Percentiles rank a stretch among this genome's conserved stretches.
Conservation (phyloP, 345 rosid genomes). For the Citrus maxima region DNA sequence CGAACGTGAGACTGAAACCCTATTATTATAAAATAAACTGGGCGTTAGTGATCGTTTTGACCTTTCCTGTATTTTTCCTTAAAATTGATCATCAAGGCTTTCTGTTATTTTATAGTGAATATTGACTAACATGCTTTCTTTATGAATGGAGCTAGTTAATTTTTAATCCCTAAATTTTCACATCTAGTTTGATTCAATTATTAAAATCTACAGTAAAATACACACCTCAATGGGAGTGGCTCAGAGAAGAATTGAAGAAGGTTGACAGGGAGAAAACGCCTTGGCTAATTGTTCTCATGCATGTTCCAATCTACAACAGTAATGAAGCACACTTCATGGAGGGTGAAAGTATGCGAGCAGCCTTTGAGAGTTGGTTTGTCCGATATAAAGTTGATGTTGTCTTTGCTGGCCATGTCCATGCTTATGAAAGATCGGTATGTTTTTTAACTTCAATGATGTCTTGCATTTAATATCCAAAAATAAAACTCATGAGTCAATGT, state of each 20-base stretch:
- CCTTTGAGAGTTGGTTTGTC: conserved; percentile 74
- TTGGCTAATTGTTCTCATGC: conserved; percentile 97
- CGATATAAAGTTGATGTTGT: conserved; percentile 66
- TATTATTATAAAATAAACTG: neutral
- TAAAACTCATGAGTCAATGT: neutral
- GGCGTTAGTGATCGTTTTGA: neutral
- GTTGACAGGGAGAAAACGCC: conserved; percentile 93
- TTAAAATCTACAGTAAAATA: conserved; percentile 62
- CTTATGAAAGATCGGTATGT: conserved; percentile 96
- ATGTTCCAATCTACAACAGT: conserved; percentile 75
- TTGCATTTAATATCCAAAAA: neutral
- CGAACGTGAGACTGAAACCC: neutral
- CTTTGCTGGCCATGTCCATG: conserved; percentile 98
- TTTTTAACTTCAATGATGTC: conserved; percentile 9
- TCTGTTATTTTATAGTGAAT: neutral
- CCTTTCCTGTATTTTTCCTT: neutral
- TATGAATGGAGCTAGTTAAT: neutral
- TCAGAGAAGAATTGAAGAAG: conserved; percentile 57
- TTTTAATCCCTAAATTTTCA: neutral
- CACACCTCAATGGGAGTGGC: conserved; percentile 89
- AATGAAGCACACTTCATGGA: conserved; percentile 92
- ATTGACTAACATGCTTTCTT: neutral
- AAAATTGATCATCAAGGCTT: conserved; percentile 5
- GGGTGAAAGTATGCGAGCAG: conserved; percentile 91
- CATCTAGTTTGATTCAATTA: conserved; percentile 7